phyloP scores from a whole-genome alignment of 257 asterid genomes.

The Lantana camara region DNA sequence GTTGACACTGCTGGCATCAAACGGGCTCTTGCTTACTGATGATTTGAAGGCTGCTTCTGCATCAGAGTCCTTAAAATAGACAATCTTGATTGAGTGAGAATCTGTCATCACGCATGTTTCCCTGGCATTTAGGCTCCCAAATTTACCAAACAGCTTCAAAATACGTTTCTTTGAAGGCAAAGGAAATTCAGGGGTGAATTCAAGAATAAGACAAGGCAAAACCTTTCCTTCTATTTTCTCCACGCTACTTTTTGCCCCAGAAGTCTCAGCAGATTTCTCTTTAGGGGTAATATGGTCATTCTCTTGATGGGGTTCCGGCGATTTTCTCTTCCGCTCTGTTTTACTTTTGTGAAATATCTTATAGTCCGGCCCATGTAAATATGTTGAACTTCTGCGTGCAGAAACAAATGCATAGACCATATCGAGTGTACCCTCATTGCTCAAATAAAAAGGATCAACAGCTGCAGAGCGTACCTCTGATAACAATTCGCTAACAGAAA shows the following conservation, averaged over 20 bases:
- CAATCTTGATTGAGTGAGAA: conserved; percentile 40
- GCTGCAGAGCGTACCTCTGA: conserved; percentile 50
- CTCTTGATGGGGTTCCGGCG: conserved; percentile 25
- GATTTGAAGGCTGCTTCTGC: conserved; percentile 58
- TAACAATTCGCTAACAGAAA: conserved; percentile 42
- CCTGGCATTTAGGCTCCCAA: conserved; percentile 46
- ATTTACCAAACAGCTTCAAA: conserved; percentile 41
- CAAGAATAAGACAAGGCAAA: conserved; percentile 38
- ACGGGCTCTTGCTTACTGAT: conserved; percentile 44
- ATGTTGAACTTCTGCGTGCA: conserved; percentile 54
- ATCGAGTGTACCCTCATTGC: conserved; percentile 43
- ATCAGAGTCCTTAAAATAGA: conserved; percentile 41
- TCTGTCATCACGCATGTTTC: conserved; percentile 46
- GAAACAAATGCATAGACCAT: conserved; percentile 44
- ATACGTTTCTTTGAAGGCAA: conserved; percentile 67
- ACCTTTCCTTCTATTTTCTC: conserved; percentile 25
- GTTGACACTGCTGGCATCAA: conserved; percentile 39
- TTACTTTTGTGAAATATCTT: conserved; percentile 24
- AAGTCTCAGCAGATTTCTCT: conserved; percentile 32
- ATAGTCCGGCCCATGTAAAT: conserved; percentile 39
- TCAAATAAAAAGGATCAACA: conserved; percentile 37
- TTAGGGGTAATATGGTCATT: neutral
- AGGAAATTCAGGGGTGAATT: conserved; percentile 46
- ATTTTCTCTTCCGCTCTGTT: conserved; percentile 38
- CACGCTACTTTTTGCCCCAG: conserved; percentile 13